These are phyloP conservation scores for Otatea glauca DNA, from an alignment of 176 grass and related monocot genomes.

Conservation along the genomic window DNA sequence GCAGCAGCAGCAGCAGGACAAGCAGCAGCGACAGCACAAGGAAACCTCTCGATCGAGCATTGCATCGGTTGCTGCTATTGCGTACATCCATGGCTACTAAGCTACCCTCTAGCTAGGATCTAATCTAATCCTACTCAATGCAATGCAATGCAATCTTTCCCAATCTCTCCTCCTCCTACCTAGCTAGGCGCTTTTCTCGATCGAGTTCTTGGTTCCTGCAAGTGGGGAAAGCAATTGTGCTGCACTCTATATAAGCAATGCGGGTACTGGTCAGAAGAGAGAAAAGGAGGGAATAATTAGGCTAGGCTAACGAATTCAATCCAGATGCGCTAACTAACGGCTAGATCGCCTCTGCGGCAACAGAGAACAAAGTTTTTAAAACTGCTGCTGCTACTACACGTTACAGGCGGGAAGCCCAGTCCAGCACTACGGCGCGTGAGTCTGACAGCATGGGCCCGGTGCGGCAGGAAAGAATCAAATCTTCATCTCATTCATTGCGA, in stretches of 20 bases:
- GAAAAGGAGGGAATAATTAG: slow-evolving; percentile 56
- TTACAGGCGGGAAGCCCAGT: not conserved
- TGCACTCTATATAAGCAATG: slow-evolving; percentile 46
- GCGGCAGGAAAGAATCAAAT: slow-evolving; percentile 37
- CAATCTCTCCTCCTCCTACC: slow-evolving; percentile 22
- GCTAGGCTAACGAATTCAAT: slow-evolving; percentile 33
- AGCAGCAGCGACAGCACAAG: not conserved
- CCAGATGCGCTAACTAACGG: slow-evolving; percentile 62
- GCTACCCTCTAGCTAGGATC: slow-evolving; percentile 32
- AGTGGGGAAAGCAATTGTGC: slow-evolving; percentile 26
- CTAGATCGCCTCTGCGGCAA: slow-evolving; percentile 29
- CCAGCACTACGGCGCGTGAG: not conserved
- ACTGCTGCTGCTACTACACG: slow-evolving; percentile 6
- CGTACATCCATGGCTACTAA: slow-evolving; percentile 31
- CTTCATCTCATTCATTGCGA: slow-evolving; percentile 39
- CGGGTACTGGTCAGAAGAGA: not conserved
- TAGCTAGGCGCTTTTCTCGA: slow-evolving; percentile 19
- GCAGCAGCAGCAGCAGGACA: not conserved
- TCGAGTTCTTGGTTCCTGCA: slow-evolving; percentile 42
- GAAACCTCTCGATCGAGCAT: not conserved
- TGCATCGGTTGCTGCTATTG: slow-evolving; percentile 1
- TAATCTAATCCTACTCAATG: not conserved
- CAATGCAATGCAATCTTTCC: not conserved
- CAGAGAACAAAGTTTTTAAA: slow-evolving; percentile 1
- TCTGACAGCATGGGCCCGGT: slow-evolving; percentile 7